Base-by-base conservation (phyloP, 306 rosid species). In the Glycine soja region DNA sequence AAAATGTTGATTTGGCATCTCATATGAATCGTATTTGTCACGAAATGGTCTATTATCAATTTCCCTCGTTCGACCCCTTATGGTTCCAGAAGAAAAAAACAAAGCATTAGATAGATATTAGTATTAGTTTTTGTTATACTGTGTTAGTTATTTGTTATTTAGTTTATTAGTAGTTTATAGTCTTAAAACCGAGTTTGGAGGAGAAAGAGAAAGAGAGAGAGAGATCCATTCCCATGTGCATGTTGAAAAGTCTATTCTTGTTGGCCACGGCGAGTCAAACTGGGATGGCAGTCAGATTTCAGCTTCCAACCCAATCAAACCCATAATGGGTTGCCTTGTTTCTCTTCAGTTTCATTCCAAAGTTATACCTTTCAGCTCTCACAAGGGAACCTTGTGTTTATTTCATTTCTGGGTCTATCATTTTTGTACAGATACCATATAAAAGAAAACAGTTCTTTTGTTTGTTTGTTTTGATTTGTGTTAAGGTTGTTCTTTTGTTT, bases 231-330 rank as follows among this genome's bases (percentile, higher is more conserved):
- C 18, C 32, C 88, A 74, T 73, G 52, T 80, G 82, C 77, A 72
- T 47, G 64, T 87, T 87, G 82, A 64, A 80, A 73, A 78, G 86
- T 81, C 76, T 59, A 64, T 52, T 46, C 66, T 63, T 87, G 83
- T 56, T 48, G 75, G 52, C 89, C 76, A 78, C 72, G 45, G 50
- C 69, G 24, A 86, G 92, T 91, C 92, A 91, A 91, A 89, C 76
- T 24, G 48, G 69, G 79, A 12, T 18, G 47, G 69, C 68, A 40
- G 81, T 66, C 81, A 12, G 45, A 68, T 53, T 75, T 38, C 30
- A n/a, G 4, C 79, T 77, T 84, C 50, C 24, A 68, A 46, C 86
- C 52, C 81, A 77, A 72, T 48, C 50, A 72, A 67, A 78, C 54
- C 38, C 73, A 61, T 63, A 10, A 40, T 34, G n/a, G 74, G 40